Evolutionary conservation across 805 yeast genomes (phyloP), one percentile per base, ranked within the genome.

Genomic region (Wickerhamiella sergipiensis): DNA sequence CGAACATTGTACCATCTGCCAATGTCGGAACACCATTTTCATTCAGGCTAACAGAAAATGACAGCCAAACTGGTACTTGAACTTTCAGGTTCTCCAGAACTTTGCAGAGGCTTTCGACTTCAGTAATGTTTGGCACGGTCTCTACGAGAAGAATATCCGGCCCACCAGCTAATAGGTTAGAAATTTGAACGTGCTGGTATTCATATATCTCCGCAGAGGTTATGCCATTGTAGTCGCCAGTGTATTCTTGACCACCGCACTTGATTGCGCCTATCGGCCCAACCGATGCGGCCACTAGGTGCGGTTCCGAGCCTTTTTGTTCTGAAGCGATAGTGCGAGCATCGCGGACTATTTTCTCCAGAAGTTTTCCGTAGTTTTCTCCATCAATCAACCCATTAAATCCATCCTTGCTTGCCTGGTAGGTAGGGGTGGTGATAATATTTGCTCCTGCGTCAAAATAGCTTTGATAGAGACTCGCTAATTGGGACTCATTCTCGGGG

Each of bases 241-340:
- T 77, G 58, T 81, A 85, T 59, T 85, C 95, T 0, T 82, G 72
- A 0, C 88, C 87, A 54, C 78, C 71, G 31, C 82, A 78, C 36
- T 81, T 60, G 55, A 66, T 78, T 0, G 89, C 83, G 0, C 89
- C 94, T 61, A 77, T 85, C 0, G 95, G 86, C 0, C 95, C 95
- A 40, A 84, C 65, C 7, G 85, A 77, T 0, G 85, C 94, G 1
- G 77, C 77, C 4, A 80, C 70, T 43, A 59, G 1, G 19, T 23
- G 22, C 36, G 19, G 24, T 26, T 23, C 9, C 19, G 51, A 9
- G 42, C 22, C n/a, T 17, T 12, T 6, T 12, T 15, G 31, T 29
- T 45, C 18, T 45, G 43, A 50, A 10, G 64, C 61, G 0, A 61
- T 68, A 15, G 55, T 52, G 6, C 53, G 53, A 0, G 67, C 71